Evolutionary conservation across 805 yeast species (phyloP), one percentile per base, ranked within the genome.

Genomic region (Kodamaea sagamina): DNA sequence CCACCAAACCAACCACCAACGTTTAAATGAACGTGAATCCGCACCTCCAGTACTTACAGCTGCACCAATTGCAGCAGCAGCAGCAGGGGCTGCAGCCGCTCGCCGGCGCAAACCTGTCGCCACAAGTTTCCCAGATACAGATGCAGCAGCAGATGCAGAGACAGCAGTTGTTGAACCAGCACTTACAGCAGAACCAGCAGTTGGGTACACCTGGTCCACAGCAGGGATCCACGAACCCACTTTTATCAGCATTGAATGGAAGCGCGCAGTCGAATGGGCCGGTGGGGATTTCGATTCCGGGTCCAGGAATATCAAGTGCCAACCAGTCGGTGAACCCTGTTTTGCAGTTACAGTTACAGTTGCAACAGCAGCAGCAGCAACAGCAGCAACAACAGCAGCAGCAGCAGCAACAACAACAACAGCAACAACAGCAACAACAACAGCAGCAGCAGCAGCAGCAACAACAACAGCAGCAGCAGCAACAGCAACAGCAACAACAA

Each of bases 41-140:
- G 21, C 75, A 70, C 45, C 63, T 68, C 37, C 75, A 67, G 48
- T 68, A 68, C 52, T 58, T 70, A 46, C 75, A 62, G 48, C 70
- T 63, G 51, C 68, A 54, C 49, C 58, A 50, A 32, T 70, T 52
- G 50, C 54, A 51, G 36, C 61, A 47, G 36, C 61, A 47, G 41
- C 52, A 47, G 19, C 66, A 53, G 17, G 47, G 45, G 11, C 50
- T 39, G 48, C 62, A 54, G 27, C 34, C 34, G 10, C 34, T 29
- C 18, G 60, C 12, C 45, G 55, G 57, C 6, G 34, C 34, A 9
- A 17, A 17, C 19, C 66, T 61, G 37, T 63, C 70, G 9, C 71
- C 72, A 1, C 73, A 63, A 46, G 51, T 67, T 11, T 48, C 67
- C 1, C 72, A 59, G 47, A 49, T 67, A 25, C 61, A 51, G 39